Conservation (phyloP, 306 rosid species). For the Vigna hirtella region DNA sequence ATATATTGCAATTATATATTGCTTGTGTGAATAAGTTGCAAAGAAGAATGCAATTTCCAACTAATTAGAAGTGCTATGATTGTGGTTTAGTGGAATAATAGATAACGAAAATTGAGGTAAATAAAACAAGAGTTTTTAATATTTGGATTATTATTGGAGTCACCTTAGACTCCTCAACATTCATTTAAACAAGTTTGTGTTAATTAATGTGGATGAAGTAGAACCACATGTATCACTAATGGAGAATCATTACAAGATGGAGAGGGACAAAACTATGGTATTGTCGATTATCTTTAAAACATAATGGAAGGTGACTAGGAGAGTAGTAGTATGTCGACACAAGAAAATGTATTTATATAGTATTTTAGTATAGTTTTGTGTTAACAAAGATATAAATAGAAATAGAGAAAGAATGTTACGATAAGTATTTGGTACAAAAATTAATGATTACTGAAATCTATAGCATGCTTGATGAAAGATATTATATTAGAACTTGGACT, state of each 20-base stretch:
- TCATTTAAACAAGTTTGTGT: background rate
- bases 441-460: constrained; percentile 10
- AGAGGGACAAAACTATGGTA: background rate
- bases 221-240: background rate
- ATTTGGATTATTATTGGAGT: background rate
- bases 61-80: no score
- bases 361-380: background rate
- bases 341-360: background rate
- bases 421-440: background rate
- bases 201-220: background rate
- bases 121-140: background rate
- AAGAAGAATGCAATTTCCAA: no score
- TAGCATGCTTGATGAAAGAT: constrained; percentile 22
- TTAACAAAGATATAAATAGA: background rate
- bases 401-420: background rate
- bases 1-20: no score
- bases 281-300: background rate
- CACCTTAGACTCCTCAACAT: background rate
- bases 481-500: background rate
- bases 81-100: no score
- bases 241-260: background rate
- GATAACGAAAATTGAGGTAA: no score
- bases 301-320: constrained; percentile 9
- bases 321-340: background rate
- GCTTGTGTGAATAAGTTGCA: no score